A percentile compares a stretch with the other conserved stretches of the same genome.
These are phyloP conservation scores for Arthrobotrys pseudoclavata DNA, from an alignment of 2,329 filamentous ascomycete genomes.

Conservation along the genomic window DNA sequence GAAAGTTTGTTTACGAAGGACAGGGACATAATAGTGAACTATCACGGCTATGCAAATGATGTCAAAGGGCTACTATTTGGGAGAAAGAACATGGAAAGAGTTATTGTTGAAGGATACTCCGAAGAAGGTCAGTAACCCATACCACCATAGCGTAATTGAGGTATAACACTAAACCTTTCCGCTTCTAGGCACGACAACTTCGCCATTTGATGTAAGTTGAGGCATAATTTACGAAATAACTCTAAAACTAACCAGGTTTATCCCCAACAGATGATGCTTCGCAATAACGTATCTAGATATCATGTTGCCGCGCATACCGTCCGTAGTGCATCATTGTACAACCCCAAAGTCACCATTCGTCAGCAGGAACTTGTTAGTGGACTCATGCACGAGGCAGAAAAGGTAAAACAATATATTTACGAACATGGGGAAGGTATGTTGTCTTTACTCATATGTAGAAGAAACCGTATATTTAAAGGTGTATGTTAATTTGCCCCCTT, in stretches of 20 bases:
- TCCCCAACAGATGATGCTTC: constrained; percentile 72
- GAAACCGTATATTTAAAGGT: not conserved
- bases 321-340: constrained; percentile 68
- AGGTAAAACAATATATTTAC: constrained; percentile 71
- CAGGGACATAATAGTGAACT: constrained; percentile 74
- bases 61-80: constrained; percentile 75
- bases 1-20: constrained; percentile 73
- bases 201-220: constrained; percentile 71
- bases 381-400: constrained; percentile 69
- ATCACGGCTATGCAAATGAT: constrained; percentile 76
- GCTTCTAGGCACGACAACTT: constrained; percentile 70
- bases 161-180: not conserved
- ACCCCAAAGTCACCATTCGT: constrained; percentile 68
- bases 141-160: too few species aligned
- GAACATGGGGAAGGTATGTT: constrained; percentile 70
- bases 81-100: constrained; percentile 69
- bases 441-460: not conserved
- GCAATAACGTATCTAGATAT: constrained; percentile 74
- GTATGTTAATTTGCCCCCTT: not conserved
- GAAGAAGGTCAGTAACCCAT: constrained; percentile 71
- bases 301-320: constrained; percentile 73
- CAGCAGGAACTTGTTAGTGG: constrained; percentile 69
- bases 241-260: not conserved
- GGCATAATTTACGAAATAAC: too few species aligned
- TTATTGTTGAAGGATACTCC: constrained; percentile 73